Percentiles rank a stretch among this genome's conserved stretches.
phyloP scores from a whole-genome alignment of 768 basidiomycete species.

The Hygrophoropsis aurantiaca region DNA sequence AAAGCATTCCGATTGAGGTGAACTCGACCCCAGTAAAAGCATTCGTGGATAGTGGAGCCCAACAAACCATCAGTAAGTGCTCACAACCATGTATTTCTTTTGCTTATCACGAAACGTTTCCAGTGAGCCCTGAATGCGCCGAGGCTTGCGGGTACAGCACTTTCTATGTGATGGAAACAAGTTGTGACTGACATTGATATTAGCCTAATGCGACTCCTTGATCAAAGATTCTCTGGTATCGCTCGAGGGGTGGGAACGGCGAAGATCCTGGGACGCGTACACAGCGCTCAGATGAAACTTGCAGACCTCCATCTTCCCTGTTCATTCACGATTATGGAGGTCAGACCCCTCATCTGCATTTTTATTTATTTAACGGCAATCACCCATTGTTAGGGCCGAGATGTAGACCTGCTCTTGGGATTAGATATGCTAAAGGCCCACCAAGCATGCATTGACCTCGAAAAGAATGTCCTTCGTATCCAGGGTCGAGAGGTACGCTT shows the following conservation, averaged over 20 bases:
- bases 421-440: slow-evolving; percentile 99
- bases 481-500: slow-evolving; percentile 87
- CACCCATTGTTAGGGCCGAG: slow-evolving; percentile 60
- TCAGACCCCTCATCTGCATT: slow-evolving; percentile 25
- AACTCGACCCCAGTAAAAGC: slow-evolving; percentile 90
- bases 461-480: slow-evolving; percentile 88
- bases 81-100: neutral
- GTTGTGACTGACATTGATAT: slow-evolving; percentile 5
- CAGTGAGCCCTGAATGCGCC: slow-evolving; percentile 91
- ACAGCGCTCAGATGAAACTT: slow-evolving; percentile 89
- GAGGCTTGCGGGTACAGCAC: slow-evolving; percentile 80
- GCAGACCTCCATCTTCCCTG: slow-evolving; percentile 84
- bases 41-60: slow-evolving; percentile 98
- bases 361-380: neutral
- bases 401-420: slow-evolving; percentile 94
- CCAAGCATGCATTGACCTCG: slow-evolving; percentile 93
- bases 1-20: slow-evolving; percentile 86
- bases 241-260: slow-evolving; percentile 95
- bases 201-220: slow-evolving; percentile 92
- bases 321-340: slow-evolving; percentile 95
- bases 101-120: slow-evolving; percentile 2
- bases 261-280: slow-evolving; percentile 89
- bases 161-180: neutral
- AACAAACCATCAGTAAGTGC: slow-evolving; percentile 88
- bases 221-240: slow-evolving; percentile 83